These are phyloP conservation scores for Nakaseomyces uthaithaninus DNA, from an alignment of 1,139 yeast species.

Conservation along the genomic window DNA sequence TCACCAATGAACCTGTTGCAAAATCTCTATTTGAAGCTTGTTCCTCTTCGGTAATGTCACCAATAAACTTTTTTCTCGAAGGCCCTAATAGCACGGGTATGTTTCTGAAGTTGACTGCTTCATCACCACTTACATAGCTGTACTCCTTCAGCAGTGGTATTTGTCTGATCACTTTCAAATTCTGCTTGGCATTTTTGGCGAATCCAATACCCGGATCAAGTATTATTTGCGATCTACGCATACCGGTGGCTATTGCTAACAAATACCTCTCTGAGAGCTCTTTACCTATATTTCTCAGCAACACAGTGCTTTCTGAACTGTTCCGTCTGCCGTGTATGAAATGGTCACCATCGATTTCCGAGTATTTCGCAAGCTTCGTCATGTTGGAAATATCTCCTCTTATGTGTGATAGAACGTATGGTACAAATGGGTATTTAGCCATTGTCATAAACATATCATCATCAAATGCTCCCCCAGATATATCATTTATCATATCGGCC, in stretches of 20 bases:
- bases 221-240: constrained; percentile 82
- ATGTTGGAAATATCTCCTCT: constrained; percentile 77
- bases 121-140: constrained; percentile 27
- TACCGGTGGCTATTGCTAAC: constrained; percentile 54
- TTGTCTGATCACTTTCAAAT: constrained; percentile 53
- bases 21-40: constrained; percentile 53
- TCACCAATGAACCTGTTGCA: constrained; percentile 71
- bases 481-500: constrained; percentile 87
- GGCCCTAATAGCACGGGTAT: constrained; percentile 73
- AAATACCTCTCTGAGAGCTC: constrained; percentile 55
- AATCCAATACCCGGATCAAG: constrained; percentile 95
- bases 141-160: constrained; percentile 50
- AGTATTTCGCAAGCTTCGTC: constrained; percentile 52
- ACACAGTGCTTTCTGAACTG: constrained; percentile 9
- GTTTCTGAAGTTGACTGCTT: constrained; percentile 25
- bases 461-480: constrained; percentile 72
- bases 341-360: constrained; percentile 37
- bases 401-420: constrained; percentile 76
- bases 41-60: constrained; percentile 46
- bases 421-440: constrained; percentile 55
- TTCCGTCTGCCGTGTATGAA: constrained; percentile 19
- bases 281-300: constrained; percentile 43
- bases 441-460: constrained; percentile 52
- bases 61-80: constrained; percentile 80
- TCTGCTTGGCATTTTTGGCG: constrained; percentile 68